These are phyloP conservation scores for Kernera saxatilis DNA, from an alignment of 345 rosid species.

Conservation along the genomic window DNA sequence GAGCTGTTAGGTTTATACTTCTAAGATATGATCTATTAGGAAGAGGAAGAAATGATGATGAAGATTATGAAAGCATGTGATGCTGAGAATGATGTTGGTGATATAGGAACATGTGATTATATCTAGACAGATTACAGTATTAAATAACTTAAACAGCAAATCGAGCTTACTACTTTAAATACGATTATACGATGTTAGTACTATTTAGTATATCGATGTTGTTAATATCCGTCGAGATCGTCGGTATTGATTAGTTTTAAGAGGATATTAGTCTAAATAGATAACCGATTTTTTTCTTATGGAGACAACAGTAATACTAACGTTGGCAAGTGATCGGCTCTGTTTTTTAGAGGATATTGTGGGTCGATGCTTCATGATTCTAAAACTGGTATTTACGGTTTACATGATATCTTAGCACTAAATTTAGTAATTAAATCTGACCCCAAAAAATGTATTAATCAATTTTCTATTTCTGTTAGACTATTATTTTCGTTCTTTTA, in stretches of 20 bases:
- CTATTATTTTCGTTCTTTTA: neutral
- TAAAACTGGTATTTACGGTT: neutral
- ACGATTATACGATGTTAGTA: slow-evolving; percentile 19
- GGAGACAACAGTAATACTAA: neutral
- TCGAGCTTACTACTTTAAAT: neutral
- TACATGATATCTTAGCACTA: no score
- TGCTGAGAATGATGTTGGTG: slow-evolving; percentile 23
- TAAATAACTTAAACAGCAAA: neutral
- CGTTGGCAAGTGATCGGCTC: neutral
- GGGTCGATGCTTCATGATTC: neutral
- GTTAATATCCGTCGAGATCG: slow-evolving; percentile 6
- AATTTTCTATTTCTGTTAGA: neutral
- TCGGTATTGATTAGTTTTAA: neutral
- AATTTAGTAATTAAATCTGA: no score
- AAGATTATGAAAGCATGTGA: slow-evolving; percentile 27
- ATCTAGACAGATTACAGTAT: neutral
- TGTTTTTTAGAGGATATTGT: neutral
- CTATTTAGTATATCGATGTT: neutral
- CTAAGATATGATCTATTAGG: neutral
- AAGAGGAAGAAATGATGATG: neutral
- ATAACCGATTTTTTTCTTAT: neutral
- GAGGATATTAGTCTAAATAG: neutral
- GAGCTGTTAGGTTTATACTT: slow-evolving; percentile 1
- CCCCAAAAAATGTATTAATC: no score
- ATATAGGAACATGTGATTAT: slow-evolving; percentile 20